These are phyloP conservation scores for Xylaria sp. DNA, from an alignment of 495 filamentous ascomycete genomes.

Conservation along the genomic window DNA sequence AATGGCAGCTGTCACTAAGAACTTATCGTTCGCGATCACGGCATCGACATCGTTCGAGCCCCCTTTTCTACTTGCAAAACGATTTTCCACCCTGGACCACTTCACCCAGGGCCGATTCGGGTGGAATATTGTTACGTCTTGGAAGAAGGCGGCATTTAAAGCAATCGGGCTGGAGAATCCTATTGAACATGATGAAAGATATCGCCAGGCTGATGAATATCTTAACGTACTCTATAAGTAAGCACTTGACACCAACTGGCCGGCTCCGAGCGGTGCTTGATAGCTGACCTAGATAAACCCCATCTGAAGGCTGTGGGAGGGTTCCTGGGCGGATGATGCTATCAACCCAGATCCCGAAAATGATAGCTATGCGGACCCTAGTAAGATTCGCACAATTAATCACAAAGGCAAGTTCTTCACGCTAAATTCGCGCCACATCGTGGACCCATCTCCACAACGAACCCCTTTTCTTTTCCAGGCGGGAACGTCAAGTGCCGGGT, in stretches of 20 bases:
- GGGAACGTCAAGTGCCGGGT: conserved; percentile 64
- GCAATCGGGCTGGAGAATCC: conserved; percentile 63
- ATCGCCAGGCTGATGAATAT: conserved; percentile 67
- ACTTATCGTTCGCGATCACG: conserved; percentile 61
- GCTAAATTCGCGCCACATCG: conserved; percentile 59
- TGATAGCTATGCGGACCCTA: conserved; percentile 48
- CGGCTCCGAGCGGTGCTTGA: not conserved
- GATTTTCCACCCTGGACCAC: conserved; percentile 70
- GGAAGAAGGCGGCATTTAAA: conserved; percentile 65
- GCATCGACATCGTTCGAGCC: conserved; percentile 66
- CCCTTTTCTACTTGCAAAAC: conserved; percentile 64
- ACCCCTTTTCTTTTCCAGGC: conserved; percentile 72
- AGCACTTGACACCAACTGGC: conserved; percentile 31
- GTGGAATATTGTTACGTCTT: conserved; percentile 72
- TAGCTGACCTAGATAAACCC: not conserved
- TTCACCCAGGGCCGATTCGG: conserved; percentile 65
- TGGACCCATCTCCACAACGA: conserved; percentile 67
- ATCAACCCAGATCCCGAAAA: conserved; percentile 52
- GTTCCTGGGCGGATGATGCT: conserved; percentile 65
- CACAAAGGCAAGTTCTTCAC: conserved; percentile 66
- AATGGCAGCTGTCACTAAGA: conserved; percentile 64
- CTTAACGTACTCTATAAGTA: conserved; percentile 62
- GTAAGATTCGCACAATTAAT: conserved; percentile 64
- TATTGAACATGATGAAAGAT: conserved; percentile 68
- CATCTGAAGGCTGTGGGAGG: conserved; percentile 62